Base-by-base conservation (phyloP, 1,284 basidiomycete species). In the Leccinum angustisporum region DNA sequence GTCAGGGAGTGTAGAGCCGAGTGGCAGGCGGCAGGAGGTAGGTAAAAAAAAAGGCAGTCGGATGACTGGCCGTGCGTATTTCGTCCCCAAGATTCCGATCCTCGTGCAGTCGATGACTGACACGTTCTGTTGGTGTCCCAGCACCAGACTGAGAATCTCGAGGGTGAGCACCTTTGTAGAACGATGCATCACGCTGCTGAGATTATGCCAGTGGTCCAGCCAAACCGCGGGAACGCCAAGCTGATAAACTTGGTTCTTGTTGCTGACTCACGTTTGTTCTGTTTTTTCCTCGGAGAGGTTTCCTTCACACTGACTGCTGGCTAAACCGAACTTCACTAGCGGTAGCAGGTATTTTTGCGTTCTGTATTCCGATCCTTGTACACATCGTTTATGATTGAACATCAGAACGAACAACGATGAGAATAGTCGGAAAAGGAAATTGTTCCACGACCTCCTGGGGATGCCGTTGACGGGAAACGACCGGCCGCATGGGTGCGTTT, bases 211-310 rank as follows among this genome's bases (percentile, higher is more conserved):
- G 40, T 43, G 40, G 1, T 61, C 54, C 27, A 43, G 30, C 33
- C 61, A 71, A 57, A 65, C 61, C 70, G 70, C 68, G 70, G 72
- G 61, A 73, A 75, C 59, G 59, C 66, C 61, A 61, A 70, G 57
- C 60, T 66, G 48, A 62, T 63, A 58, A 59, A 30, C 33, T 7
- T 52, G 8, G n/a, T 53, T 57, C 55, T 57, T 25, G 46, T 18
- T 51, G 40, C 58, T 38, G 50, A 25, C 38, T 38, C 54, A 54
- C 36, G 11, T 53, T 38, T 14, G 25, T 46, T 59, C 62, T 53
- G 36, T 21, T 57, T 62, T 67, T 63, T 25, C 62, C 61, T 67
- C 34, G 50, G 46, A 34, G 30, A 27, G 9, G 25, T 51, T 56
- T n/a, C 50, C 63, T 48, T 52, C 54, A 52, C 50, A 51, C 25